These are phyloP conservation scores for Alopecurus myosuroides DNA, from an alignment of 176 grass and related monocot genomes.

Conservation along the genomic window DNA sequence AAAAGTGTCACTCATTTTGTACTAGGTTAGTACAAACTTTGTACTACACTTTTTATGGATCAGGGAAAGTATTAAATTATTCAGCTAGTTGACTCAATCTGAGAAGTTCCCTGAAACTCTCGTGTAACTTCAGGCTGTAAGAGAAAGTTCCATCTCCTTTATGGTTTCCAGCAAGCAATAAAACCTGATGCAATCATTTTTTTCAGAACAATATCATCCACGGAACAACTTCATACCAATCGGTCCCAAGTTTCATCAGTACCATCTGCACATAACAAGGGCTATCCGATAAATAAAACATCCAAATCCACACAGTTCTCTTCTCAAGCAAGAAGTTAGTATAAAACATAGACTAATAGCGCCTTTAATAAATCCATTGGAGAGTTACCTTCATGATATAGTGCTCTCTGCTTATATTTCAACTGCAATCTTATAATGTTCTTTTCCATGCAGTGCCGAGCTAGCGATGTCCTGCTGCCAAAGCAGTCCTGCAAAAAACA, in stretches of 20 bases:
- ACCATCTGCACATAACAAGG: not conserved
- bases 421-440: not conserved
- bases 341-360: not conserved
- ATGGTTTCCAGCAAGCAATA: not conserved
- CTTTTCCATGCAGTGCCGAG: not conserved
- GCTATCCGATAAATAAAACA: not conserved
- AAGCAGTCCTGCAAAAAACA: not conserved
- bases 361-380: not conserved
- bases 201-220: not conserved
- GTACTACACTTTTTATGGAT: no score
- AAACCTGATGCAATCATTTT: not conserved
- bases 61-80: no score
- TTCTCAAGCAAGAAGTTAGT: not conserved
- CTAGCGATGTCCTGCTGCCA: not conserved
- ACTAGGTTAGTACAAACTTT: no score
- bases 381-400: conserved; percentile 12
- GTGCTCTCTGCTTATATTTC: not conserved
- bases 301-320: not conserved
- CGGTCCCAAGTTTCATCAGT: not conserved
- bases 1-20: no score
- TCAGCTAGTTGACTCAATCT: not conserved
- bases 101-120: not conserved
- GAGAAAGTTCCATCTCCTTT: not conserved
- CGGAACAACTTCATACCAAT: not conserved
- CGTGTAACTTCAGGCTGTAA: not conserved